Evolutionary conservation across 352 stramenopile species (phyloP).

Genomic region (Phytophthora chlamydospora): DNA sequence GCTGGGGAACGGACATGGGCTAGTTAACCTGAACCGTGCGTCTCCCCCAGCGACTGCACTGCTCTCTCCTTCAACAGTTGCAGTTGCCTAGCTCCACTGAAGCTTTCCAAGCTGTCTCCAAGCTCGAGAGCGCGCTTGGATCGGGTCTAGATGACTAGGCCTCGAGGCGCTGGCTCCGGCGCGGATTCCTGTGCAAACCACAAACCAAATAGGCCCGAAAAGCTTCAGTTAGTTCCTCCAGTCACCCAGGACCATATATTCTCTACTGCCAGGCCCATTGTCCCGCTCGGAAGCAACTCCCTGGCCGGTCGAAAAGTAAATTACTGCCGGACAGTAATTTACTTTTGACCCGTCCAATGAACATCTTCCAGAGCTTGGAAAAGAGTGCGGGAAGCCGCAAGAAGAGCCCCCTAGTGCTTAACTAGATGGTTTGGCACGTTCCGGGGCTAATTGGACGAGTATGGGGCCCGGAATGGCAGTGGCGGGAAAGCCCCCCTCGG

Average conservation of each 20-base stretch:
- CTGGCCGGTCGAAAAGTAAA: conserved; percentile 27
- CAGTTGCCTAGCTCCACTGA: conserved; percentile 7
- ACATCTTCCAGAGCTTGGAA: conserved; percentile 9
- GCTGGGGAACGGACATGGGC: conserved; percentile 69
- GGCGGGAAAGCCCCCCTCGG: conserved; percentile 14
- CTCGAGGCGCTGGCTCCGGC: conserved; percentile 8
- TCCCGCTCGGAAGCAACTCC: background rate
- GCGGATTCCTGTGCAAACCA: conserved; percentile 19
- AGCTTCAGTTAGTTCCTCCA: conserved; percentile 17
- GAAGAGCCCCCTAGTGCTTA: conserved; percentile 4
- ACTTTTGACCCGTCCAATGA: conserved; percentile 12
- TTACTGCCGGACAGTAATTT: conserved; percentile 40
- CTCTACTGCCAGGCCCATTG: conserved; percentile 2
- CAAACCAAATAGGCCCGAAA: background rate
- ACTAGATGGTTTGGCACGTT: background rate
- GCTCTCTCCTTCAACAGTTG: conserved; percentile 11
- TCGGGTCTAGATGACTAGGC: conserved; percentile 1
- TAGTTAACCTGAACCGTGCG: conserved; percentile 16
- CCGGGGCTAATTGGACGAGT: background rate
- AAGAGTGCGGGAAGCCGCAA: conserved; percentile 2
- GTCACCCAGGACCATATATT: conserved; percentile 13
- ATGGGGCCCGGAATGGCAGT: background rate
- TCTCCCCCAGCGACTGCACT: conserved; percentile 5
- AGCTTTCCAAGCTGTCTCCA: conserved; percentile 9
- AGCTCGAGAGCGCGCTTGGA: background rate